Evolutionary conservation across 2,329 filamentous ascomycete species (phyloP).

Genomic region (Fusarium albosuccineum): DNA sequence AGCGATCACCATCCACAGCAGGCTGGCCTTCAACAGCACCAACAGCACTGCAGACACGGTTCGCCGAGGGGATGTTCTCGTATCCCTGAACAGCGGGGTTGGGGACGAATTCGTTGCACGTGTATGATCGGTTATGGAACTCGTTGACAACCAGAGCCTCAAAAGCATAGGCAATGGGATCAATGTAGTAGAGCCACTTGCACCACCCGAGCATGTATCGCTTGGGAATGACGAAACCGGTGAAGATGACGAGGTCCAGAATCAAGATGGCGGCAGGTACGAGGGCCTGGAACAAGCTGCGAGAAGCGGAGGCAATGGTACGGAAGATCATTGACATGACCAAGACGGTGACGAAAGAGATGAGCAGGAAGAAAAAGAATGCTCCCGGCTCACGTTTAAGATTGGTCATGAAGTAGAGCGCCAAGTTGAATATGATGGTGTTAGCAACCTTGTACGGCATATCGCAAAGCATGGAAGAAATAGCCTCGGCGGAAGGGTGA

Average conservation of each 20-base stretch:
- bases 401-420: constrained; percentile 89
- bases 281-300: constrained; percentile 47
- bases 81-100: constrained; percentile 45
- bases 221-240: constrained; percentile 75
- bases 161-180: constrained; percentile 84
- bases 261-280: constrained; percentile 48
- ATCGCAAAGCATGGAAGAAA: constrained; percentile 87
- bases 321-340: constrained; percentile 76
- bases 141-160: constrained; percentile 88
- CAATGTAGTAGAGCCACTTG: constrained; percentile 85
- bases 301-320: constrained; percentile 47
- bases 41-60: constrained; percentile 61
- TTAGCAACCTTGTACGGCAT: constrained; percentile 84
- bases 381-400: constrained; percentile 78
- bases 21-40: constrained; percentile 60
- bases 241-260: constrained; percentile 70
- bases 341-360: constrained; percentile 79
- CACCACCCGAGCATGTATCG: constrained; percentile 84
- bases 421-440: constrained; percentile 80
- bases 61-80: constrained; percentile 26
- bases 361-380: constrained; percentile 89
- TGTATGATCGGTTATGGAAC: constrained; percentile 75
- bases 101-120: constrained; percentile 63
- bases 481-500: constrained; percentile 89
- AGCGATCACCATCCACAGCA: constrained; percentile 61